Evolutionary conservation across 2,329 filamentous ascomycete genomes (phyloP).

Genomic region (Purpureocillium lavendulum): DNA sequence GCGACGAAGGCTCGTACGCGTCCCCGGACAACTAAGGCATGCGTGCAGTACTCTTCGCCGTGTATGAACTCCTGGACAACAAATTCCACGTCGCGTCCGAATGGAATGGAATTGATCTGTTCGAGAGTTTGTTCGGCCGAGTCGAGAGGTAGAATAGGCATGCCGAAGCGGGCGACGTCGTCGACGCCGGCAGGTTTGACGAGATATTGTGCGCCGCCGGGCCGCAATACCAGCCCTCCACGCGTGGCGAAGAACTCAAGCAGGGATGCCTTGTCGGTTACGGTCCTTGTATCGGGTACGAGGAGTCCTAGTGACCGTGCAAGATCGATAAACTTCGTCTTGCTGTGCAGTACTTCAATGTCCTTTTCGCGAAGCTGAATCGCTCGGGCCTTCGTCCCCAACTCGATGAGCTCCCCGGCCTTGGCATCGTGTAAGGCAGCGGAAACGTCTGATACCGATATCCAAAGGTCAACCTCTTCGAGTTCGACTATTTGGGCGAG

Average conservation of each 20-base stretch:
- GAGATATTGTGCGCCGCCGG: conserved; percentile 41
- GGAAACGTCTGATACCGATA: conserved; percentile 62
- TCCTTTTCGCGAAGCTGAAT: conserved; percentile 53
- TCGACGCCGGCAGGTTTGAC: conserved; percentile 59
- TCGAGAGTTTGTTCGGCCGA: conserved; percentile 47
- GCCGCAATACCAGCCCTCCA: conserved; percentile 11
- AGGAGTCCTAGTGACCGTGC: conserved; percentile 44
- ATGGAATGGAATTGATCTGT: conserved; percentile 33
- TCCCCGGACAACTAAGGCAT: conserved; percentile 58
- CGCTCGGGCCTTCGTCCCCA: conserved; percentile 47
- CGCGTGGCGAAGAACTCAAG: conserved; percentile 38
- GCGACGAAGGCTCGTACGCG: conserved; percentile 58
- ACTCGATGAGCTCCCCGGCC: conserved; percentile 53
- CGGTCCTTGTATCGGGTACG: conserved; percentile 41
- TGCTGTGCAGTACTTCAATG: conserved; percentile 53
- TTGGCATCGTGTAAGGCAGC: conserved; percentile 58
- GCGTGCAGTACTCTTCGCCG: conserved; percentile 61
- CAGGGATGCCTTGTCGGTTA: conserved; percentile 44
- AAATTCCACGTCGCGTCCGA: conserved; percentile 46
- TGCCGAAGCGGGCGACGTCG: conserved; percentile 48
- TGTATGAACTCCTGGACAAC: conserved; percentile 56
- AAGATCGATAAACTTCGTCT: conserved; percentile 55
- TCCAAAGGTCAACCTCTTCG: conserved; percentile 62
- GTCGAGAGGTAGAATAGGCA: conserved; percentile 55
- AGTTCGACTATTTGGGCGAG: conserved; percentile 49